Evolutionary conservation across 2,329 filamentous ascomycete species (phyloP).

Genomic region (Neurospora crassa): DNA sequence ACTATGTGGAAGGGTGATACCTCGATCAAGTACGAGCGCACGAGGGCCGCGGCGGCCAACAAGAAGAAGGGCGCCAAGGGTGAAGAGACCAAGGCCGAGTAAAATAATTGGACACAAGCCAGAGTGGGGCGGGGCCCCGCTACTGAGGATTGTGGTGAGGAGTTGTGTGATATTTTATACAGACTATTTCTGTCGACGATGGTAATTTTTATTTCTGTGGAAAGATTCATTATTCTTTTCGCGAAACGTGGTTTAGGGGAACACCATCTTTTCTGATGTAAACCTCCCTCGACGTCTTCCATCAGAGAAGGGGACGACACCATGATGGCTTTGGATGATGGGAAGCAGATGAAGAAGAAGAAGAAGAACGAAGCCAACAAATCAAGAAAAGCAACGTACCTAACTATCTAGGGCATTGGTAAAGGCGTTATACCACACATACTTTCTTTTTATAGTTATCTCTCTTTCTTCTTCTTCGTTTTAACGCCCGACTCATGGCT

Average conservation of each 20-base stretch:
- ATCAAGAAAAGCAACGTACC: neutral
- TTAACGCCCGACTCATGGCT: neutral
- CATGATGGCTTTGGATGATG: neutral
- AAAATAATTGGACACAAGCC: neutral
- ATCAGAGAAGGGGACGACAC: neutral
- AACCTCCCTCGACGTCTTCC: neutral
- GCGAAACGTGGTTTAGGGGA: neutral
- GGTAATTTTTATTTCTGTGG: neutral
- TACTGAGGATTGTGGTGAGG: neutral
- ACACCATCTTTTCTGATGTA: neutral
- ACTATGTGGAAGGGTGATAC: conserved; percentile 72
- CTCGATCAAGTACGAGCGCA: conserved; percentile 30
- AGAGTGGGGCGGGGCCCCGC: neutral
- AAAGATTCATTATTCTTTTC: neutral
- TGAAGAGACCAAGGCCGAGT: neutral
- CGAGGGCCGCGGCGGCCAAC: conserved; percentile 30
- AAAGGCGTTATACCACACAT: neutral
- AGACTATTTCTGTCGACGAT: neutral
- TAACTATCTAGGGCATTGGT: neutral
- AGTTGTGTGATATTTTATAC: neutral
- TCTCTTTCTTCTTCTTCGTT: neutral
- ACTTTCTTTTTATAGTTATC: neutral
- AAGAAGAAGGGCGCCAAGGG: conserved; percentile 22
- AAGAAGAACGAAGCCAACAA: neutral
- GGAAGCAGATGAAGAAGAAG: neutral